Conservation (phyloP, 768 basidiomycete genomes). For the Glaciozyma martinii region DNA sequence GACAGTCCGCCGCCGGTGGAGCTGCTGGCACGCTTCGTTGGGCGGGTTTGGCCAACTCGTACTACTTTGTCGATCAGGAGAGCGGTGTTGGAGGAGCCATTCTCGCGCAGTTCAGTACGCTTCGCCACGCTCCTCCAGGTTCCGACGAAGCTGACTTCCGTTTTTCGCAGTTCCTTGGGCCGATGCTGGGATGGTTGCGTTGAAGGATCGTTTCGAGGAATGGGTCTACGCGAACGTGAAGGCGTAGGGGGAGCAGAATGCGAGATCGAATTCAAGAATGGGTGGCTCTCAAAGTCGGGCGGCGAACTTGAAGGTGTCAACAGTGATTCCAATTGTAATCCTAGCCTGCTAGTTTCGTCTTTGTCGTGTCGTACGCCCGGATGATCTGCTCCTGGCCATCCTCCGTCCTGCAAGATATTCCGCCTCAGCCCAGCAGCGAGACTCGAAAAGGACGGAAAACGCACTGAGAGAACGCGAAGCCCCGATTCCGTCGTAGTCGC, state of each 20-base stretch:
- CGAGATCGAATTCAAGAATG: too few relatives aligned
- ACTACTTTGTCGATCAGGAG: conserved; percentile 4
- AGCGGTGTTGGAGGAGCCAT: conserved; percentile 1
- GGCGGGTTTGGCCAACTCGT: conserved; percentile 7
- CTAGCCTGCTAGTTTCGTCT: conserved; percentile 28
- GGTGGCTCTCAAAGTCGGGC: too few relatives aligned
- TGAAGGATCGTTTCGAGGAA: too few relatives aligned
- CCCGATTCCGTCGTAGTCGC: conserved; percentile 88
- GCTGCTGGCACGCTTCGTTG: not conserved
- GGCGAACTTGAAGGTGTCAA: too few relatives aligned
- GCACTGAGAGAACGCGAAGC: conserved; percentile 68
- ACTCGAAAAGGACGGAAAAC: not conserved
- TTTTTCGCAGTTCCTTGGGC: conserved; percentile 85
- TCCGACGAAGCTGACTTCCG: conserved; percentile 92
- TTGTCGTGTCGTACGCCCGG: conserved; percentile 43
- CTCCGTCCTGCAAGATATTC: conserved; percentile 23
- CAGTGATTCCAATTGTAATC: too few relatives aligned
- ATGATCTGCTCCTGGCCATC: conserved; percentile 40
- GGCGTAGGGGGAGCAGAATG: too few relatives aligned
- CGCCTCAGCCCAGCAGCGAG: not conserved
- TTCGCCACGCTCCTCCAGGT: conserved; percentile 77
- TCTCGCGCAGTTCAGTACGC: not conserved
- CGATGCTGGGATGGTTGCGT: too few relatives aligned
- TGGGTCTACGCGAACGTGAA: too few relatives aligned
- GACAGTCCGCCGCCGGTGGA: not conserved